Evolutionary conservation across 148 eudicot genomes (phyloP), one percentile per base, ranked within the genome.

Genomic region (Euryodendron excelsum): DNA sequence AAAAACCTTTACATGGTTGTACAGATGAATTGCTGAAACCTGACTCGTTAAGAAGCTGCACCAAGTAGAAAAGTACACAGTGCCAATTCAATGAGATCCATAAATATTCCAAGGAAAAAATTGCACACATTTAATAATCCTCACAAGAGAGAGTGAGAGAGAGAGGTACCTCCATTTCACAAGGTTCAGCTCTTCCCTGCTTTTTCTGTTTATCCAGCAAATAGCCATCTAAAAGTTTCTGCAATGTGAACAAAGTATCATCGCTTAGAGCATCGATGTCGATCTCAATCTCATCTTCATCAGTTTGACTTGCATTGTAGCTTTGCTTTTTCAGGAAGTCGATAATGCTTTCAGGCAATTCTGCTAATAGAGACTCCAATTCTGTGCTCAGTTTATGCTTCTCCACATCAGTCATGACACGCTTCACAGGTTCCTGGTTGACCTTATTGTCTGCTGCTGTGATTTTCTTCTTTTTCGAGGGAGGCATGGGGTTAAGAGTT

Each of bases 241-340:
- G 86, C 79, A 96, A 73, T 31, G 80, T 79, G 62, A 88, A 85
- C 69, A 96, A 76, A 31, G 88, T 89, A 61, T 93, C 93, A 68
- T 96, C 91, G 82, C 84, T 77, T 44, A 91, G 92, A 34, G 86
- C 77, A 76, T 85, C 83, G n/a, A 96, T 83, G 81, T 95, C 99
- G 82, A 95, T 89, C 87, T 95, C 99, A 83, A 95, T 93, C 87
- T 95, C 99, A 73, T 90, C 97, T 79, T 93, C 99, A 27, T 78
- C 85, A 11, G 79, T 74, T 82, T 90, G 82, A 56, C 77, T 86
- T 33, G 77, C 85, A 84, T 81, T 80, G 25, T 84, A 83, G 72
- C 97, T 83, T 74, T 85, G 85, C 74, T 86, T 84, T 82, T 89
- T 93, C 72, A 95, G 83, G 78, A 95, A 89, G 2, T 93, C 92